Base-by-base conservation (phyloP, 2,329 filamentous ascomycete genomes). In the Colletotrichum somersetense region DNA sequence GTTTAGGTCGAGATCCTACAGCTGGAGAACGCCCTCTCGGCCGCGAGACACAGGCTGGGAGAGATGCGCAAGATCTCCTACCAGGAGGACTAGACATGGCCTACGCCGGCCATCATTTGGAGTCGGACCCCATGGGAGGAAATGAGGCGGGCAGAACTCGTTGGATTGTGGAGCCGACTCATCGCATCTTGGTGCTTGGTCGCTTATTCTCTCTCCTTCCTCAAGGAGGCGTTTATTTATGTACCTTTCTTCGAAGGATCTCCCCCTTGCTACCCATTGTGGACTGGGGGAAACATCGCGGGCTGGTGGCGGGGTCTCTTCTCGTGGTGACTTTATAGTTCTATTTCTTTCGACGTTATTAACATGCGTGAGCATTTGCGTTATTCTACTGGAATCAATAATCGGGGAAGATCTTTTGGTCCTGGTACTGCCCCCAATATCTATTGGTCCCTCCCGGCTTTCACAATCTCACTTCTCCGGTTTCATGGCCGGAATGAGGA, bases 41-140 rank as follows among this genome's bases (percentile, higher is more conserved):
- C 93, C 42, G 96, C 96, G 53, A 88, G 96, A 76, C 91, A 92
- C 79, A 88, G 95, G 66, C 85, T 99, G 75, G 96, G 96, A 74
- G 96, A 99, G 88, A 98, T 99, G 96, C 91, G 96, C 80, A 98
- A 98, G 89, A 94, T 97, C 74, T 96, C 93, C 6, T 98, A 98
- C 84, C 92, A 93, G 80, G 93, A 97, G 79, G 92, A 96, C 48
- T 88, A 83, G 71, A 56, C 5, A 12, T 44, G 35, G 53, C 23
- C 11, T 38, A 40, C 20, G 30, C 16, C 23, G 23, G 44, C 44
- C 35, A 3, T 46, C 20, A 11, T 42, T 53, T n/a, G 14, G 7
- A 42, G 20, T 58, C 35, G 56, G 38, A 26, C n/a, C 23, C 35
- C 56, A 7, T 23, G 16, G 23, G 38, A 40, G 33, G 12, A 57